phyloP scores from a whole-genome alignment of 2,329 filamentous ascomycete genomes.

The Talaromyces pinophilus region DNA sequence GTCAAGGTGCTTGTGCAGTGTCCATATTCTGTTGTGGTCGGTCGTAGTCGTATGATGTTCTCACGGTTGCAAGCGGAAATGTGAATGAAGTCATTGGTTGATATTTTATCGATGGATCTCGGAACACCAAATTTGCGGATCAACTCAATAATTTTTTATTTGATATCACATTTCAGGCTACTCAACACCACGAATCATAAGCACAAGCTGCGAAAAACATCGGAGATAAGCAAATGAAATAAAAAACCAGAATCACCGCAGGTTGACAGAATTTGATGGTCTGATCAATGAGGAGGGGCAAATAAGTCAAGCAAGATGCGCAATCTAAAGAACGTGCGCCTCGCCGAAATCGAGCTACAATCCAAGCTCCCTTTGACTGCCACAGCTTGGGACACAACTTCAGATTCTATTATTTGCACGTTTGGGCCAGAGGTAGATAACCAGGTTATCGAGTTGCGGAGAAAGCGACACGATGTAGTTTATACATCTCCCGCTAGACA shows the following conservation, averaged over 20 bases:
- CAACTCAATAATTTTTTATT: slow-evolving; percentile 26
- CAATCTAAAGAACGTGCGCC: slow-evolving; percentile 78
- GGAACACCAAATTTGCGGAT: slow-evolving; percentile 43
- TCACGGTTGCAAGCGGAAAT: slow-evolving; percentile 31
- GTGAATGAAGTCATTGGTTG: slow-evolving; percentile 48
- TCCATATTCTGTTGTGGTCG: neutral
- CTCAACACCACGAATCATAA: neutral
- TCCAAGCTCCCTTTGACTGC: slow-evolving; percentile 67
- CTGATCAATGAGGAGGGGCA: slow-evolving; percentile 42
- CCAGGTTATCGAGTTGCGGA: slow-evolving; percentile 71
- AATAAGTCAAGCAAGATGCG: slow-evolving; percentile 63
- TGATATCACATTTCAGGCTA: neutral
- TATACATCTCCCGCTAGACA: slow-evolving; percentile 45
- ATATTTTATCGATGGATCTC: slow-evolving; percentile 28
- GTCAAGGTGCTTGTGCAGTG: slow-evolving; percentile 12
- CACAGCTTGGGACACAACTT: slow-evolving; percentile 80
- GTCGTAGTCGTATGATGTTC: slow-evolving; percentile 15
- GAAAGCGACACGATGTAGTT: slow-evolving; percentile 43
- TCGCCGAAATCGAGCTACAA: slow-evolving; percentile 64
- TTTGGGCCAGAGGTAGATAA: slow-evolving; percentile 75
- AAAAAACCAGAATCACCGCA: neutral
- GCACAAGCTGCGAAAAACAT: neutral
- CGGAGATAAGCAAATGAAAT: neutral
- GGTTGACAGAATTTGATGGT: slow-evolving; percentile 18
- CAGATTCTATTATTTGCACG: slow-evolving; percentile 76